Base-by-base conservation (phyloP, 768 basidiomycete species). In the Leccinellum rugosiceps region DNA sequence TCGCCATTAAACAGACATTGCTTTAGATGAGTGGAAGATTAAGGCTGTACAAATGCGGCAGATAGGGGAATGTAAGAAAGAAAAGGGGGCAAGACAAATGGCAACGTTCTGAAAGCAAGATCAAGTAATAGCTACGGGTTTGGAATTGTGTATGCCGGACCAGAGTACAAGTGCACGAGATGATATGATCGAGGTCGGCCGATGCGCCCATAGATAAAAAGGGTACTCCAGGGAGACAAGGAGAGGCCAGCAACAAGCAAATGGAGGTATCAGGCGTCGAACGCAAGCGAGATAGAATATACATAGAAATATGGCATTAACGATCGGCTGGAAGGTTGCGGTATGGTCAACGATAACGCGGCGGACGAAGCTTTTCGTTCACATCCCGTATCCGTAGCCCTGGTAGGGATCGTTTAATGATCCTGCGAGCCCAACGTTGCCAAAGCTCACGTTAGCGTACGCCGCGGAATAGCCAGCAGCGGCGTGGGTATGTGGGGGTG, bases 341-440 rank as follows among this genome's bases (percentile, higher is more conserved):
- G 52, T 38, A 50, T 31, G 10, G 38, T 54, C 53, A 61, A 57
- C 26, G 43, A 32, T 17, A 70, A 75, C 77, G 74, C 74, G 65
- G 38, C 62, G 64, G 52, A 32, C 38, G 17, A 47, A 34, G 38
- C 35, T 45, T 56, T 31, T 50, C 31, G 52, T 74, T 85, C 81
- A 92, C 88, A 91, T 90, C 68, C 87, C 85, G 66, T 92, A 92
- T 57, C 85, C 86, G 66, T 87, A 92, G 61, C 77, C 76, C 76
- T 88, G 87, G 77, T 92, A 92, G 32, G 87, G 88, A 73, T 91
- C 90, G 65, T 78, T 83, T 66, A 87, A 76, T 41, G 82, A 76
- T 48, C 79, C 78, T 41, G 85, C 72, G 58, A 81, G 68, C 54
- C 77, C 76, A 58, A 78, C 73, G 59, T 70, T 72, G 49, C 76